Evolutionary conservation across 2,329 filamentous ascomycete species (phyloP), one percentile per base, ranked within the genome.

Genomic region (Colletotrichum horii): DNA sequence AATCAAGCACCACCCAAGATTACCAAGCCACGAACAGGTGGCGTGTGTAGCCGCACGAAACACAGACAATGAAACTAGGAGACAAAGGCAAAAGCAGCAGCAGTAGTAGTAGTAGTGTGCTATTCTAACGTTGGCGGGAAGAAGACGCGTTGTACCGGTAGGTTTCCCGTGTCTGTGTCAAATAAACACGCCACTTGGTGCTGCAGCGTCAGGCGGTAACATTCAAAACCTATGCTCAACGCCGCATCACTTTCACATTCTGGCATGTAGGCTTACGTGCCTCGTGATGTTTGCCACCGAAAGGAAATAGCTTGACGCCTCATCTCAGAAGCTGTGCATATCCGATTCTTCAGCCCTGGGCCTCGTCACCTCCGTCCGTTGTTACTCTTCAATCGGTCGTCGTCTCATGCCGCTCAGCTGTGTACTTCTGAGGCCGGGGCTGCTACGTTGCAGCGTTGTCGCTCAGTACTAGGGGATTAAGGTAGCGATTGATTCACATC

Each of bases 1-100:
- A 48, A 48, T 48, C 38, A 48, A 48, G 19, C 58, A 32, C 19
- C 43, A 61, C 16, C 32, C 22, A 43, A 48, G 22, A 28, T 48
- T 22, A 26, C 38, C 56, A 38, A 65, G 71, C 71, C 48, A 48
- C 66, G 58, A 74, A 60, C 48, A 48, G 43, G 58, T 58, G 58
- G 66, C 36, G 56, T 68, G 70, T 55, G 66, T 64, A 24, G 30
- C 38, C 36, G 52, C 66, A 43, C 72, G 72, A 66, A 72, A 75
- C 72, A 56, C 24, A 4, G 55, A 38, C 68, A 66, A 38, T 43
- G 68, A 75, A 71, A 56, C 61, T 43, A 55, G 61, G 72, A 66
- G 68, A 3, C 14, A 38, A 43, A 75, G 30, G 24, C 61, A 55
- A 61, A 43, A 72, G n/a, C n/a, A 48, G 38, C 4, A 71, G n/a